Evolutionary conservation across 73 alveolate species (phyloP).

Genomic region (Urostyla sp.): DNA sequence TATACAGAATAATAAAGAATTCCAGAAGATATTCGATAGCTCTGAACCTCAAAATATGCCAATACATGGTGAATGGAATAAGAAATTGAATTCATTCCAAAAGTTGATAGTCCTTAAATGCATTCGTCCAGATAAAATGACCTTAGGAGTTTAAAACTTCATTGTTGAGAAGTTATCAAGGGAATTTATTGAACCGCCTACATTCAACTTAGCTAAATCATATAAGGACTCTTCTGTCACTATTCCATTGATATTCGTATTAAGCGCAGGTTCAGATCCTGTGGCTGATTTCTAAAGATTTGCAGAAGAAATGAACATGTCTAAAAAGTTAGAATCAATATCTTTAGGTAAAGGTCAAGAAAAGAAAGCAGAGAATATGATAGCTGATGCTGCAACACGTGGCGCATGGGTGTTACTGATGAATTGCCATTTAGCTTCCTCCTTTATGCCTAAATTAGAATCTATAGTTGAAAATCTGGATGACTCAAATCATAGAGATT

Average conservation of each 20-base stretch:
- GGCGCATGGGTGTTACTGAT: conserved; percentile 99
- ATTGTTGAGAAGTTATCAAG: conserved; percentile 96
- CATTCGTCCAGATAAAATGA: conserved; percentile 96
- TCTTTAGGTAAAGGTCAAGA: conserved; percentile 99
- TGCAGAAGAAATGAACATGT: conserved; percentile 99
- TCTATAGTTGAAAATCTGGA: conserved; percentile 94
- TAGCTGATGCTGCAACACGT: conserved; percentile 95
- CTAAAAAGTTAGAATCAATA: conserved; percentile 96
- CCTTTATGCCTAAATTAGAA: conserved; percentile 99
- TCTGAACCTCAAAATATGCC: conserved; percentile 90
- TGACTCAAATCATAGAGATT: conserved; percentile 98
- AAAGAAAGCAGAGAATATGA: conserved; percentile 96
- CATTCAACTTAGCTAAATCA: conserved; percentile 98
- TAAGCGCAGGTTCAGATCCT: conserved; percentile 99
- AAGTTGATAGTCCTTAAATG: conserved; percentile 92
- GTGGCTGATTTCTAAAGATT: conserved; percentile 97
- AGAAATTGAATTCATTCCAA: conserved; percentile 87
- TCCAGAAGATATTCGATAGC: conserved; percentile 89
- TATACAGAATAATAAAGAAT: conserved; percentile 80
- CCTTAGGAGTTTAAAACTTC: conserved; percentile 91
- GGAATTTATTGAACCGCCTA: conserved; percentile 98
- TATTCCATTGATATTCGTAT: conserved; percentile 99
- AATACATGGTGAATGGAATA: conserved; percentile 97
- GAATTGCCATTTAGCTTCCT: conserved; percentile 99
- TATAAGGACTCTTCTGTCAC: conserved; percentile 97